phyloP scores from a whole-genome alignment of 2,329 filamentous ascomycete genomes.

The Neonectria hederae region DNA sequence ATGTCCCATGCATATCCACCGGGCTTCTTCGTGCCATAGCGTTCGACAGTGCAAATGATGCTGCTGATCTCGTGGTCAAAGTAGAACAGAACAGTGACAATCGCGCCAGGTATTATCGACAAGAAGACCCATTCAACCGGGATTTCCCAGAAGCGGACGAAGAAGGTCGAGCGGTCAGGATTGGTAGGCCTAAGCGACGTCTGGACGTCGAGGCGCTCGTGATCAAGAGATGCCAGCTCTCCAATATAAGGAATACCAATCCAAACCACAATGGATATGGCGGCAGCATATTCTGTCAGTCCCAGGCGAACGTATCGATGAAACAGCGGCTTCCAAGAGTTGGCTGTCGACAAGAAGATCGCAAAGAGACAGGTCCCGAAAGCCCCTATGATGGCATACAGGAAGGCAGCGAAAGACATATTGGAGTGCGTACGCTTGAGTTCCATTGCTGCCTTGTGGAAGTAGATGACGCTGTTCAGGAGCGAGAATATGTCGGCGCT shows the following conservation, averaged over 20 bases:
- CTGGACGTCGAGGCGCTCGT: constrained; percentile 66
- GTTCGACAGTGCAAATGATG: constrained; percentile 71
- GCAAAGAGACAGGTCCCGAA: constrained; percentile 71
- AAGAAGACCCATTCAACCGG: constrained; percentile 68
- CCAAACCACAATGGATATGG: constrained; percentile 73
- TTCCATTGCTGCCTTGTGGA: constrained; percentile 73
- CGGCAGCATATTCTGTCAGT: constrained; percentile 70
- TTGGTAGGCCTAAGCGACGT: constrained; percentile 64
- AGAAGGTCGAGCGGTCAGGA: constrained; percentile 64
- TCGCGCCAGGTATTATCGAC: constrained; percentile 68
- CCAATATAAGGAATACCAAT: constrained; percentile 70
- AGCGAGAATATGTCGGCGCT: constrained; percentile 73
- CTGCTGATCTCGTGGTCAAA: constrained; percentile 76
- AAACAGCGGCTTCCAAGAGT: constrained; percentile 69
- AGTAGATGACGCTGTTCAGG: constrained; percentile 74
- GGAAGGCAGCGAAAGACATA: constrained; percentile 69
- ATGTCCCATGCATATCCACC: constrained; percentile 74
- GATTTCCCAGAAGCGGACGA: constrained; percentile 71
- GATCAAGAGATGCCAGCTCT: constrained; percentile 66
- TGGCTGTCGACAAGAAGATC: constrained; percentile 68
- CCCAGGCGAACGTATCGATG: constrained; percentile 70
- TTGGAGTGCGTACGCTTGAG: constrained; percentile 65
- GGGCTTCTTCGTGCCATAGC: constrained; percentile 69
- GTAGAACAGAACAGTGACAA: constrained; percentile 74
- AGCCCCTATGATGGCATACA: constrained; percentile 72